Base-by-base conservation (phyloP, 352 stramenopile genomes). In the Thraustotheca clavata region DNA sequence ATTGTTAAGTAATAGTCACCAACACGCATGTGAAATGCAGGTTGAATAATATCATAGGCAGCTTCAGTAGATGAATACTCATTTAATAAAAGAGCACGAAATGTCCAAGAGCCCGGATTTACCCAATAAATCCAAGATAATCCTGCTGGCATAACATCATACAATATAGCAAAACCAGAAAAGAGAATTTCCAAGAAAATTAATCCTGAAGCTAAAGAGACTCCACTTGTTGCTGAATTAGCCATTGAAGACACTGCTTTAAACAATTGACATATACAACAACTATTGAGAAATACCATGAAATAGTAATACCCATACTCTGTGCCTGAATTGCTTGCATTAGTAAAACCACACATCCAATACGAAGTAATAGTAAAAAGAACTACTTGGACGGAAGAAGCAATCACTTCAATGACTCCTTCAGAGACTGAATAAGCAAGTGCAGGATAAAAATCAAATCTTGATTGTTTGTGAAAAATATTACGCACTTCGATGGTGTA, bases 91-190 rank as follows among this genome's bases (percentile, higher is more conserved):
- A 68, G 60, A 12, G 47, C 60, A 22, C 60, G 60, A 16, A 61
- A 62, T 5, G 47, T 43, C 48, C 50, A 68, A n/a, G 60, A 49
- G 3, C 16, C 36, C 1, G 60, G 60, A 22, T 68, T 68, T 32
- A 68, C 26, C 60, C 60, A 68, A 43, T 68, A 68, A 34, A 62
- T 49, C 60, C 60, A 68, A 27, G 24, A 38, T 14, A 60, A 32
- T n/a, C 47, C 46, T 12, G 31, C 33, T 1, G 46, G 60, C 20
- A 68, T 39, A 1, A 62, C 48, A 2, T 60, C 27, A n/a, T 60
- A 11, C 6, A 29, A 18, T 14, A 68, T 39, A 16, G 47, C 34
- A 50, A 61, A 68, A 12, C 60, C 60, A 4, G 48, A 31, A 36
- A 62, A 68, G 8, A 68, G 35, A 34, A 67, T 43, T 29, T 62